Percentiles rank a stretch among this genome's conserved stretches.
These are phyloP conservation scores for Peronospora farinosa DNA, from an alignment of 352 stramenopile genomes.

Conservation along the genomic window DNA sequence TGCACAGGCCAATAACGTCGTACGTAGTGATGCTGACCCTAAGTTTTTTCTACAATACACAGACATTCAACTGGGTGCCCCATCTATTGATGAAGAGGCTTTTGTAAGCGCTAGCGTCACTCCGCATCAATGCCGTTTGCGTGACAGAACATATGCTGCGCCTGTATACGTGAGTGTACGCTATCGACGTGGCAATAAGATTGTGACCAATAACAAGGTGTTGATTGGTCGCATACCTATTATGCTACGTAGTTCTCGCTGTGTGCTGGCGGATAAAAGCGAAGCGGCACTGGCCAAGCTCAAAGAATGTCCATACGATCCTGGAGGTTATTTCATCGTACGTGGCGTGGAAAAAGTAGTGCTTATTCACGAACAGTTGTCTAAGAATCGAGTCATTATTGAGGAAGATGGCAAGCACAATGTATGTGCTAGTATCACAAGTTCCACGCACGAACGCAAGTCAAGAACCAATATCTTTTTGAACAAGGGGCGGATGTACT, in stretches of 20 bases:
- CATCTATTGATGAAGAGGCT: conserved; percentile 95
- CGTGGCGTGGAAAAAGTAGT: conserved; percentile 98
- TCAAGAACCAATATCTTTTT: conserved; percentile 95
- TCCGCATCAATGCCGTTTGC: conserved; percentile 96
- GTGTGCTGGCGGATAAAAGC: conserved; percentile 91
- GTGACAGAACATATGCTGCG: conserved; percentile 98
- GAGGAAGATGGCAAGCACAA: conserved; percentile 93
- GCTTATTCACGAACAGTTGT: conserved; percentile 99
- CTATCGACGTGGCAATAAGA: conserved; percentile 96
- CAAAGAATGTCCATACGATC: conserved; percentile 99
- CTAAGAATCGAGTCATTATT: conserved; percentile 99
- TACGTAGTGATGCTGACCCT: conserved; percentile 91
- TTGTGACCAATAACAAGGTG: conserved; percentile 97
- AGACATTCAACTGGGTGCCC: conserved; percentile 95
- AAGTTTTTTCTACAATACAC: conserved; percentile 99
- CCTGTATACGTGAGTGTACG: conserved; percentile 98
- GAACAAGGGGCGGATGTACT: conserved; percentile 94
- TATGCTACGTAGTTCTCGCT: conserved; percentile 97
- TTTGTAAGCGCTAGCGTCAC: conserved; percentile 91
- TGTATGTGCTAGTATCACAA: conserved; percentile 94
- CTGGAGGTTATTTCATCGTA: conserved; percentile 99
- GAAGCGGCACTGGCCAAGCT: conserved; percentile 92
- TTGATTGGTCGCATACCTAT: conserved; percentile 95
- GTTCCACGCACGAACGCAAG: conserved; percentile 98
- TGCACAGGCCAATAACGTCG: conserved; percentile 88